Base-by-base conservation (phyloP, 176 grass and related monocot genomes). In the Bothriochloa decipiens region DNA sequence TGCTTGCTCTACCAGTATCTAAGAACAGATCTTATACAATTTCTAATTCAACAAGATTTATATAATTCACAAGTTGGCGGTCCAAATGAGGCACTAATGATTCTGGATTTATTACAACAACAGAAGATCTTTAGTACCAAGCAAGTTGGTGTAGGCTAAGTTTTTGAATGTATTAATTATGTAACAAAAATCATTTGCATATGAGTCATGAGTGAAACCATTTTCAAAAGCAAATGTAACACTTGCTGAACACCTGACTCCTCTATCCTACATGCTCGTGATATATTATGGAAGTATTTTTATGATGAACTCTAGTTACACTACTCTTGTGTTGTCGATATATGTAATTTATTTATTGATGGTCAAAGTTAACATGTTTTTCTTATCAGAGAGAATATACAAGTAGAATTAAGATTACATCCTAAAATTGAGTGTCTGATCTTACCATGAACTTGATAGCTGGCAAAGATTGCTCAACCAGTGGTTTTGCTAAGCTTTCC, bases 381-480 rank as follows among this genome's bases (percentile, higher is more conserved):
- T 42, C 22, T 71, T 42, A 42, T 25, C 6, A 2, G 63, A 66
- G 18, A 71, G 23, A 47, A 26, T 72, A 49, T 49, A 74, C 26
- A 49, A 4, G 43, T 74, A 69, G 7, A 86, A 76, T 61, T 70
- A 22, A 77, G 4, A 23, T 33, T 71, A 71, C 22, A 80, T 69
- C 20, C 42, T 82, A 63, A 68, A 80, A 85, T 53, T 40, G 17
- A 63, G 26, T 79, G 45, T 23, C 67, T 41, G 12, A 82, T 74
- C 85, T 91, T 91, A 98, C 96, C 88, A 79, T 83, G 40, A 81
- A 93, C 81, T 88, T 91, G 13, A 97, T 95, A 42, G 76, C 25
- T 13, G 87, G 85, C 35, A 98, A 84, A 85, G 91, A 86, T 72
- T 86, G 69, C 83, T 76, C 79, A 85, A 93, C 63, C 62, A 98